A percentile compares a stretch with the other conserved stretches of the same genome.
Evolutionary conservation across 805 yeast species (phyloP).

Genomic region (Pichia californica): DNA sequence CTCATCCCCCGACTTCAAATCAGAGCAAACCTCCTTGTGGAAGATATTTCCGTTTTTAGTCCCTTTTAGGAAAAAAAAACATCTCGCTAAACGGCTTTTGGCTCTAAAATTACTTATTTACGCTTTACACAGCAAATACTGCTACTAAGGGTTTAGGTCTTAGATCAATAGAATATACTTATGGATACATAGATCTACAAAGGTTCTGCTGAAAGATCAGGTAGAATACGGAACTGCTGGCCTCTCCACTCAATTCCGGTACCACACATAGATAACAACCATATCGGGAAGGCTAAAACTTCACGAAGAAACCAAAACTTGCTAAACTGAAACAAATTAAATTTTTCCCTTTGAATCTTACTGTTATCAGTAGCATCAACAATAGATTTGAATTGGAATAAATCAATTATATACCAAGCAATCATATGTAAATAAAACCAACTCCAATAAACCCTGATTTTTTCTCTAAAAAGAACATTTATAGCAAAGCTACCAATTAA

Average conservation of each 20-base stretch:
- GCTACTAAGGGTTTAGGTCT: background rate
- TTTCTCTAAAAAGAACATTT: constrained; percentile 36
- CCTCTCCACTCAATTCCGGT: constrained; percentile 76
- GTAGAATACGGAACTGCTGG: constrained; percentile 61
- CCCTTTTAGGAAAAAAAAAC: background rate
- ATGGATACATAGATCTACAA: too few species aligned
- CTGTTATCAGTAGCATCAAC: constrained; percentile 19
- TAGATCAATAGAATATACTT: too few species aligned
- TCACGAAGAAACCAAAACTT: constrained; percentile 66
- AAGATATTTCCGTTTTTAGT: background rate
- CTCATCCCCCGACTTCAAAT: too few species aligned
- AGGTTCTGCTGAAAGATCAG: constrained; percentile 67
- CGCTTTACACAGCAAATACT: too few species aligned
- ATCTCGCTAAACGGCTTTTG: background rate
- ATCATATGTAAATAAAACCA: constrained; percentile 48
- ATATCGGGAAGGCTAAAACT: constrained; percentile 69
- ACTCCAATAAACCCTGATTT: constrained; percentile 10
- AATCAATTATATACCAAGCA: constrained; percentile 63
- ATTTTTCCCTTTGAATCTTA: background rate
- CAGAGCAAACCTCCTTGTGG: background rate
- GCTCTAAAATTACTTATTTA: too few species aligned
- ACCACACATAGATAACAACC: constrained; percentile 77
- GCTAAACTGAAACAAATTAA: constrained; percentile 17
- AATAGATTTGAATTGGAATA: constrained; percentile 46
- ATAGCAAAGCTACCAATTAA: constrained; percentile 56